These are phyloP conservation scores for Corymbia maculata DNA, from an alignment of 345 rosid species.

Conservation along the genomic window DNA sequence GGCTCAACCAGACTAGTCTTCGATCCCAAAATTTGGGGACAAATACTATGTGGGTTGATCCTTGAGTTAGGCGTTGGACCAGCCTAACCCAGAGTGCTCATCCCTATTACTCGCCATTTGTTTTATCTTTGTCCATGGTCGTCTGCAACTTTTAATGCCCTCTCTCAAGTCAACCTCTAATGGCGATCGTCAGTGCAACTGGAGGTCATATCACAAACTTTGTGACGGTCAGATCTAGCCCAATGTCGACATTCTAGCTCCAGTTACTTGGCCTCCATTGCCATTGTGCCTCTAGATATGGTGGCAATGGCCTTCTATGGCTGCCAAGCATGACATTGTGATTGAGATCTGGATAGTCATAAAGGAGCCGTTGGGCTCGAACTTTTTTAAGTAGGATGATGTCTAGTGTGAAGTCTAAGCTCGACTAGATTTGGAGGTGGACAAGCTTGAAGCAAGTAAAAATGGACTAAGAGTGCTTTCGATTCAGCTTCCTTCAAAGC, in stretches of 20 bases:
- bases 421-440: background rate
- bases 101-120: background rate
- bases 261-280: background rate
- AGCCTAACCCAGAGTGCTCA: too few species aligned
- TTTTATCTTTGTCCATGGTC: background rate
- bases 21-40: too few species aligned
- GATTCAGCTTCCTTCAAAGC: accelerated
- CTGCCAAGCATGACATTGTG: background rate
- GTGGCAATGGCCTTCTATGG: background rate
- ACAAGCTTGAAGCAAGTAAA: background rate
- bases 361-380: background rate
- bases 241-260: background rate
- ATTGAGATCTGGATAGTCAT: background rate
- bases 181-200: background rate
- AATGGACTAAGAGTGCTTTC: background rate
- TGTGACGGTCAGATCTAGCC: background rate
- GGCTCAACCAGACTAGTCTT: too few species aligned
- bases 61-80: too few species aligned
- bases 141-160: background rate
- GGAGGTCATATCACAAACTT: background rate
- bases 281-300: background rate
- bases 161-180: background rate
- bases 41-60: too few species aligned
- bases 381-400: background rate
- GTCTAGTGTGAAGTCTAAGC: background rate